Evolutionary conservation across 1,284 basidiomycete species (phyloP).

Genomic region (Pyrrhoderma lamaoense): DNA sequence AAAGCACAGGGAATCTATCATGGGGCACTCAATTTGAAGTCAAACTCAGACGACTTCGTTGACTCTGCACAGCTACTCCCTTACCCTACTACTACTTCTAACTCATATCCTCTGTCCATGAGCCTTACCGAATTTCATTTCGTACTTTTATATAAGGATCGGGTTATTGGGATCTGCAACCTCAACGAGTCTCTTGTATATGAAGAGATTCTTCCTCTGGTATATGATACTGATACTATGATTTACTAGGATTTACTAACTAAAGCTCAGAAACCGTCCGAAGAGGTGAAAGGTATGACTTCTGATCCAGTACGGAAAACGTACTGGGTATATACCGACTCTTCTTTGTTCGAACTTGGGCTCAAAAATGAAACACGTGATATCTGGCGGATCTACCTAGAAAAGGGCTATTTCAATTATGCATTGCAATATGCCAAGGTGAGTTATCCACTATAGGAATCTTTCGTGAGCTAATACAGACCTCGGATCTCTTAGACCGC

Average conservation of each 20-base stretch:
- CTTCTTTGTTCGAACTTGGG: constrained; percentile 85
- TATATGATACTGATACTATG: constrained; percentile 30
- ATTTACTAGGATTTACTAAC: background rate
- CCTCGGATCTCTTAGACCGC: constrained; percentile 49
- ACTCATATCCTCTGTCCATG: constrained; percentile 55
- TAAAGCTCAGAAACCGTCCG: constrained; percentile 54
- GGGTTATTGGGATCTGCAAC: constrained; percentile 71
- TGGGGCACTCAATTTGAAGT: constrained; percentile 63
- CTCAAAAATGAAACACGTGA: constrained; percentile 87
- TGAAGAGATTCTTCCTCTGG: constrained; percentile 78
- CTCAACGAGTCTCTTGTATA: constrained; percentile 81
- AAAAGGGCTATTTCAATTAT: constrained; percentile 67
- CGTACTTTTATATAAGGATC: constrained; percentile 77
- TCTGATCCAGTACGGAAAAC: constrained; percentile 84
- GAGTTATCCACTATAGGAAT: background rate
- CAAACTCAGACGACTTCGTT: constrained; percentile 67
- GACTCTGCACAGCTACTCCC: constrained; percentile 68
- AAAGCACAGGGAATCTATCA: constrained; percentile 81
- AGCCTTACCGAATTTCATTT: constrained; percentile 91
- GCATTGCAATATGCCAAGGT: constrained; percentile 84
- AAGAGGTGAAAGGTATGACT: constrained; percentile 66
- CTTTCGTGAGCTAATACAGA: background rate
- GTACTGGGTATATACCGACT: constrained; percentile 92
- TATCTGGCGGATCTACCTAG: constrained; percentile 89
- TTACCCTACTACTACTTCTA: constrained; percentile 37